Evolutionary conservation across 768 basidiomycete genomes (phyloP), one percentile per base, ranked within the genome.

Genomic region (Leccinum obscurum): DNA sequence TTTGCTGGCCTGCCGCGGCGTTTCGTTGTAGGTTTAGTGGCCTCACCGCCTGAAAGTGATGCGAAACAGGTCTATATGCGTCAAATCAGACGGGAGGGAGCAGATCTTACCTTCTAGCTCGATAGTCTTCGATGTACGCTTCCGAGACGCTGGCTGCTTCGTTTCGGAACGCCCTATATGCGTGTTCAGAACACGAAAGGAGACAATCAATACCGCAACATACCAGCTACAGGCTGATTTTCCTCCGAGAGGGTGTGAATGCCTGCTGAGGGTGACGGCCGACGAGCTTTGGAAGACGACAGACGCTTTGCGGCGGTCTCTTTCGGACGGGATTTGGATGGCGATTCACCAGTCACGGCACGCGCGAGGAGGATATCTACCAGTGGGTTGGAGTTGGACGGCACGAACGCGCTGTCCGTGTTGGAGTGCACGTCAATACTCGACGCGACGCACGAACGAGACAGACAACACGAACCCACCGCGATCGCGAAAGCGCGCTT

Each of bases 401-500:
- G 85, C 24, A 83, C 77, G 66, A 85, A 87, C 24, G 80, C 82
- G 0, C 85, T 86, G 46, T 35, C 17, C 26, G 28, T 34, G n/a
- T 22, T 26, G 6, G 22, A 22, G 11, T 14, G 28, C 35, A 10
- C 4, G 55, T 64, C 46, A 61, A n/a, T 32, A 15, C 52, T 17
- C 20, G 41, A 41, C n/a, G 39, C 14, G 51, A 49, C 9, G 15
- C 2, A 37, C 14, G 44, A 55, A 28, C 1, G 26, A 13, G 20
- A 32, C 5, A 15, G 30, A 35, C 41, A 75, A 30, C 48, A 75
- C 83, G 61, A 30, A 86, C 86, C 86, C 86, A 59, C 86, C 86
- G 56, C 86, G 81, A 72, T 89, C 86, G 55, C 89, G 81, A 71
- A 88, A 86, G 26, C 88, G 78, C 34, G 86, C 79, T 64, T 89